phyloP scores from a whole-genome alignment of 257 asterid species.

The Echium plantagineum region DNA sequence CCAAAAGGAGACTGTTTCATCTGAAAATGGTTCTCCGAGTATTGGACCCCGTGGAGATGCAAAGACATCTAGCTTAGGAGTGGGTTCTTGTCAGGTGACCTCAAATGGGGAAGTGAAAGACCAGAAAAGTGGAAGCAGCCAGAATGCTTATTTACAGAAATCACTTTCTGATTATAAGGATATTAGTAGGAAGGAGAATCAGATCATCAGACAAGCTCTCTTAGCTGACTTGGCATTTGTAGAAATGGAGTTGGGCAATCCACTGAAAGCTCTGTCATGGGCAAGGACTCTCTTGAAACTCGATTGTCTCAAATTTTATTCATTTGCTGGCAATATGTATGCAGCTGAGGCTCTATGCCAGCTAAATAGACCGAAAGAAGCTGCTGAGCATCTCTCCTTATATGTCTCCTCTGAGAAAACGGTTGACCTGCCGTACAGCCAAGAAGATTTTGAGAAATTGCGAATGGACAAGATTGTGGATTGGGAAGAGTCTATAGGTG shows the following conservation, averaged over 20 bases:
- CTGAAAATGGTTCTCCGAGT: conserved; percentile 24
- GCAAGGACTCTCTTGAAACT: conserved; percentile 54
- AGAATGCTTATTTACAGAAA: conserved; percentile 31
- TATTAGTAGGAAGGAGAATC: conserved; percentile 43
- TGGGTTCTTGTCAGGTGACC: conserved; percentile 29
- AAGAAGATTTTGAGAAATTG: conserved; percentile 61
- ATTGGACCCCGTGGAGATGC: conserved; percentile 24
- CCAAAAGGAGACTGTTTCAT: conserved; percentile 26
- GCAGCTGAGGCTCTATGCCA: conserved; percentile 84
- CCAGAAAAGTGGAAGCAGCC: conserved; percentile 45
- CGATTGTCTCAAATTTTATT: conserved; percentile 39
- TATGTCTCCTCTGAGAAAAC: conserved; percentile 37
- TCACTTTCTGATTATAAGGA: conserved; percentile 42
- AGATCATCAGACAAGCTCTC: conserved; percentile 50
- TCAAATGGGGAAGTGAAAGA: conserved; percentile 67
- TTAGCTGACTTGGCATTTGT: conserved; percentile 69
- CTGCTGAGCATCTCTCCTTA: conserved; percentile 43
- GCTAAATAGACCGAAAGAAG: conserved; percentile 66
- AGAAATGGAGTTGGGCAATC: conserved; percentile 66
- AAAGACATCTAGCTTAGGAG: conserved; percentile 22
- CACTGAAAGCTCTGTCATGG: conserved; percentile 43
- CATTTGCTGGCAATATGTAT: conserved; percentile 58
- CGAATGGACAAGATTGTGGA: conserved; percentile 36
- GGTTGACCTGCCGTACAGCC: conserved; percentile 54
- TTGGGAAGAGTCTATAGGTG: conserved; percentile 36